Base-by-base conservation (phyloP, 805 yeast genomes). In the Teunomyces stri region DNA sequence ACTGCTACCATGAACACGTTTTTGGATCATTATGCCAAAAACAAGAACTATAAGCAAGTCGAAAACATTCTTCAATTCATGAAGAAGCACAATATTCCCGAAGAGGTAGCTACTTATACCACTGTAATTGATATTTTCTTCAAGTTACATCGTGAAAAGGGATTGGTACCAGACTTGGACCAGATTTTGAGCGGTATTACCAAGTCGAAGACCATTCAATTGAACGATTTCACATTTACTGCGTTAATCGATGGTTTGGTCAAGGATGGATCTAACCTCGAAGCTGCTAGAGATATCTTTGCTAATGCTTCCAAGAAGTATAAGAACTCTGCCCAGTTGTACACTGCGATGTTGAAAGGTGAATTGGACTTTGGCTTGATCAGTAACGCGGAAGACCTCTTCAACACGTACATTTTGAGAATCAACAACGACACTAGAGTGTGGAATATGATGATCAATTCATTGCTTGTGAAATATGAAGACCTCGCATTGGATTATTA, bases 71-170 rank as follows among this genome's bases (percentile, higher is more conserved):
- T 69, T 22, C 49, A 72, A 29, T 67, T 68, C 48, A 76, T 83
- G 80, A 59, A 57, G 34, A 60, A 60, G 28, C 48, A 66, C 21
- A 59, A 66, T 3, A 61, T 84, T 20, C 56, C 69, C 31, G 85
- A 85, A 22, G 87, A 82, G 59, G 70, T 81, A 40, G 81, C 81
- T 13, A 84, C 91, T 2, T 80, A 80, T 63, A 77, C 90, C 3
- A 75, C 78, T 30, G 65, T 84, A 20, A 71, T 84, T 45, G 82
- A 84, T 55, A 63, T 75, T 44, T 69, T 75, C 52, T 71, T 84
- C 65, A 80, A 79, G 58, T 47, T 65, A 30, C 67, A 72, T 29
- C 64, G 64, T 34, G 66, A 65, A n/a, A 68, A 75, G 30, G 81
- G 80, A 7, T 60, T 66, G 48, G 56, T 64, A 1, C 74, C 81